phyloP scores from a whole-genome alignment of 768 basidiomycete species.

The Lactarius hatsudake region DNA sequence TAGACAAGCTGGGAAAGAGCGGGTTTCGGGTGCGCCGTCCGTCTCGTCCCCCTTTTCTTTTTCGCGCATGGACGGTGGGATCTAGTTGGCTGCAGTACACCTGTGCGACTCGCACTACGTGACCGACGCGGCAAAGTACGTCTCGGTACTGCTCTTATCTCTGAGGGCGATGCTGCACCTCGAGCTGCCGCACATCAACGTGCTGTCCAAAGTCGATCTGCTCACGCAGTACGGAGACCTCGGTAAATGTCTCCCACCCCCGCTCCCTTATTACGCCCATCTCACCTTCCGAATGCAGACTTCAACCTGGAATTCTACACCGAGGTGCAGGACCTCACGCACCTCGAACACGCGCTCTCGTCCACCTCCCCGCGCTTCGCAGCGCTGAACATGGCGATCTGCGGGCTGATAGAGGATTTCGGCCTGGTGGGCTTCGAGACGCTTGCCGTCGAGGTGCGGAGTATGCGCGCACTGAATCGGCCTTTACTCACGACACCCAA shows the following conservation, averaged over 20 bases:
- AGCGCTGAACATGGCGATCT: constrained; percentile 84
- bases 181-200: constrained; percentile 97
- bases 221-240: constrained; percentile 87
- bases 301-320: constrained; percentile 99
- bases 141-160: constrained; percentile 88
- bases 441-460: constrained; percentile 85
- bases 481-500: too few relatives aligned
- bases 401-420: constrained; percentile 92
- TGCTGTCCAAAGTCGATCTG: constrained; percentile 94
- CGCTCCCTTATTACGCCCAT: too few relatives aligned
- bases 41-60: neutral
- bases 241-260: constrained; percentile 43
- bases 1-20: constrained; percentile 65
- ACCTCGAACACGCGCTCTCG: constrained; percentile 74
- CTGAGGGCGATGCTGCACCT: constrained; percentile 97
- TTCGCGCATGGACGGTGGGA: neutral
- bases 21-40: constrained; percentile 73
- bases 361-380: constrained; percentile 65
- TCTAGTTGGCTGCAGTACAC: constrained; percentile 56
- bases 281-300: constrained; percentile 46
- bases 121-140: constrained; percentile 92
- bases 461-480: neutral
- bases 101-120: constrained; percentile 97
- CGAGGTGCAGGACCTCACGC: constrained; percentile 92
- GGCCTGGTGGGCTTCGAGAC: constrained; percentile 95